Evolutionary conservation across 2,329 filamentous ascomycete species (phyloP), one percentile per base, ranked within the genome.

Genomic region (Orbilia brochopaga): DNA sequence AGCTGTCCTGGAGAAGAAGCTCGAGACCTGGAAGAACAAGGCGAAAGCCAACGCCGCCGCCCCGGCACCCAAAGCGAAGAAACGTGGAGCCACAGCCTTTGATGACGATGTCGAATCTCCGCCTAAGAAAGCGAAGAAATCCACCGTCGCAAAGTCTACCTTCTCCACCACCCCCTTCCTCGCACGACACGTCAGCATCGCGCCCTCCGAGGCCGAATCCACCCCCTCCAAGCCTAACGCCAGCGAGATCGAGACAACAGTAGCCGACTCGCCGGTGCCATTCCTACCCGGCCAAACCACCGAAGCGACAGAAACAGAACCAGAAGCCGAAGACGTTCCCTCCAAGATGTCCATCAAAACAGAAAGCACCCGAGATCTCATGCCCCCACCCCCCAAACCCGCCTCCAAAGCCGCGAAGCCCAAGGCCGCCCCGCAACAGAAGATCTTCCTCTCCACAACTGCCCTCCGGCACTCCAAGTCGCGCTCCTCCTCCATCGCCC

Each of bases 121-220:
- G 8, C 46, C 69, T 70, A 74, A 75, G 73, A 75, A 74, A 40
- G 60, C 61, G n/a, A 75, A 75, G 17, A 81, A 80, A 67, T 62
- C 69, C 54, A 66, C 90, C 3, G 91, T 90, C 30, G 91, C 96
- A 77, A 97, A 96, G 79, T 97, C 92, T 0, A 88, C 85, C 1
- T 97, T 97, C 79, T 96, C 92, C 2, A 91, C 97, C 74, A 97
- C 93, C 0, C 93, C 93, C 0, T 97, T 96, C 82, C 83, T 97
- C 73, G 96, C 92, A 79, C 87, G 88, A 56, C 88, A 86, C 24
- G 87, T 83, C 72, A 88, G 83, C 74, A 81, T 88, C 13, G 80
- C 81, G n/a, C 80, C 81, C 30, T 82, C 80, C 32, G 73, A 76
- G 19, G 74, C 74, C 11, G 30, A 37, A 42, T 78, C 78, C 24